Percentiles rank a stretch among this genome's conserved stretches.
These are phyloP conservation scores for Tylopilus plumbeoviolaceoides DNA, from an alignment of 768 basidiomycete genomes.

Conservation along the genomic window DNA sequence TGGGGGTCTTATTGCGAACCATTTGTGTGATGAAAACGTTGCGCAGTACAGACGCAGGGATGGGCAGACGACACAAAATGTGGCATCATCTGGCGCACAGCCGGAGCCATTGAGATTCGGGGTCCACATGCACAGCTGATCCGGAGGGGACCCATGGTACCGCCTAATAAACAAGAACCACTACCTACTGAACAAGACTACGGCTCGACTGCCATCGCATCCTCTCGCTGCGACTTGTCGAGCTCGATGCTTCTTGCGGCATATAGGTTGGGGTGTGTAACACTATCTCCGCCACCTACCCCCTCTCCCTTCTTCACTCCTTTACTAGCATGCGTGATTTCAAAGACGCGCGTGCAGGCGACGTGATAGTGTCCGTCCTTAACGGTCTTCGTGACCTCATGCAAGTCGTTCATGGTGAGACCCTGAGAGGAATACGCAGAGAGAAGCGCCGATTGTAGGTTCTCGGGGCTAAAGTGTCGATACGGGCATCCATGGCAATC, in stretches of 20 bases:
- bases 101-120: slow-evolving; percentile 12
- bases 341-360: slow-evolving; percentile 95
- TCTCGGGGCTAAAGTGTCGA: slow-evolving; percentile 81
- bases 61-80: slow-evolving; percentile 31
- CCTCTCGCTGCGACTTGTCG: slow-evolving; percentile 41
- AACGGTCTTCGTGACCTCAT: slow-evolving; percentile 78
- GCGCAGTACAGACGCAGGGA: background rate
- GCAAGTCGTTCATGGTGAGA: slow-evolving; percentile 63
- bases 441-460: slow-evolving; percentile 73
- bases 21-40: slow-evolving; percentile 13
- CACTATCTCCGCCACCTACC: slow-evolving; percentile 76
- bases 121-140: slow-evolving; percentile 9
- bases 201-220: slow-evolving; percentile 41
- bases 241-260: slow-evolving; percentile 71
- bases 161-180: slow-evolving; percentile 6
- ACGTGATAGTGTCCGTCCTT: slow-evolving; percentile 86
- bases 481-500: slow-evolving; percentile 91
- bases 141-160: slow-evolving; percentile 19
- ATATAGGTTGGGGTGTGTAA: slow-evolving; percentile 93
- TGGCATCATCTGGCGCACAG: slow-evolving; percentile 2
- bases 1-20: slow-evolving; percentile 29
- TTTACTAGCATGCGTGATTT: slow-evolving; percentile 73
- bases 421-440: slow-evolving; percentile 63
- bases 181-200: background rate
- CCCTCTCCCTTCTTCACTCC: slow-evolving; percentile 90